These are phyloP conservation scores for Sicyos edulis DNA, from an alignment of 306 rosid species.

Conservation along the genomic window DNA sequence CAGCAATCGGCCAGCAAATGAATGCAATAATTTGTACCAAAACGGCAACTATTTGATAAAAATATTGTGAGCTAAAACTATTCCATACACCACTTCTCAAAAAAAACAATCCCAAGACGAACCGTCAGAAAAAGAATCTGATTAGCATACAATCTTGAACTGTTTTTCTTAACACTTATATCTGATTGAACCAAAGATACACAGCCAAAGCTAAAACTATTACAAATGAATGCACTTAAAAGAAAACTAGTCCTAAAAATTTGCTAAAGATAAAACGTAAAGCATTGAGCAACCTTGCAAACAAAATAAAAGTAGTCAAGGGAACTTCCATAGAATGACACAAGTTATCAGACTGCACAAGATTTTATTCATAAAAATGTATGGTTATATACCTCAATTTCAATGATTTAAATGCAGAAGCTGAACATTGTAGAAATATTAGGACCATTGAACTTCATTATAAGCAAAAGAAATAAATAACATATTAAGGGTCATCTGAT, in stretches of 20 bases:
- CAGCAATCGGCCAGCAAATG: not conserved
- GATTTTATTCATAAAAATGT: not conserved
- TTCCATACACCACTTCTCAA: not conserved
- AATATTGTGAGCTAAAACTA: not conserved
- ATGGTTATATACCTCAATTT: not conserved
- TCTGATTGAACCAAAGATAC: not conserved
- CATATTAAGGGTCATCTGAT: not conserved
- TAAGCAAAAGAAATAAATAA: not conserved
- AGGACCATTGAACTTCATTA: not conserved
- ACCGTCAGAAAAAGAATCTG: not conserved
- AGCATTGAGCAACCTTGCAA: not conserved
- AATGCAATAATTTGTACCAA: not conserved
- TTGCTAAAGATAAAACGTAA: not conserved
- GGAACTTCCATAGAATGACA: not conserved
- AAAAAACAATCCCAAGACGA: not conserved
- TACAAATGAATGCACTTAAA: not conserved
- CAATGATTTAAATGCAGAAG: not conserved
- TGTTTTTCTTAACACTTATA: not conserved
- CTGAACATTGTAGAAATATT: not conserved
- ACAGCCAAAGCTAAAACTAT: too few species aligned
- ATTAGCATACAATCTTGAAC: not conserved
- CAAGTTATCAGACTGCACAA: not conserved
- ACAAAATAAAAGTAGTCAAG: conserved; percentile 5
- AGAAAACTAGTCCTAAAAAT: not conserved
- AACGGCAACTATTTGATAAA: not conserved